Conservation (phyloP, 352 stramenopile species). For the Hyaloperonospora arabidopsidis region DNA sequence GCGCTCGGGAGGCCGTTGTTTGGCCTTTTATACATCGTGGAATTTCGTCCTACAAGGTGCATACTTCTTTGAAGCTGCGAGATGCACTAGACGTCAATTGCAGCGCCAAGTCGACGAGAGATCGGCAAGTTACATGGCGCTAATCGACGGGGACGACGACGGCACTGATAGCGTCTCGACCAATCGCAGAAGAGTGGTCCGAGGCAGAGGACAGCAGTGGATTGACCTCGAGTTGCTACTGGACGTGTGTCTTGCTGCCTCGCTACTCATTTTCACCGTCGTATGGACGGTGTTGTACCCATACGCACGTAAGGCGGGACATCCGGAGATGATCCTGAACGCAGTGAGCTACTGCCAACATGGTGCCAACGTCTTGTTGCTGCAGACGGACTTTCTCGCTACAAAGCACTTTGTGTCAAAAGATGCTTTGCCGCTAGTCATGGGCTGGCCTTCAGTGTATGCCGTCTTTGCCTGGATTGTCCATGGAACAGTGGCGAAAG, state of each 20-base stretch:
- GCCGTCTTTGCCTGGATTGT: conserved; percentile 71
- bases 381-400: conserved; percentile 58
- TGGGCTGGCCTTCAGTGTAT: conserved; percentile 59
- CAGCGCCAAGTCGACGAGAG: conserved; percentile 19
- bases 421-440: conserved; percentile 48
- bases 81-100: conserved; percentile 24
- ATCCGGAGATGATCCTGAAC: conserved; percentile 56
- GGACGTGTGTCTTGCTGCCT: conserved; percentile 57
- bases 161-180: conserved; percentile 16
- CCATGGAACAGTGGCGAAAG: conserved; percentile 51
- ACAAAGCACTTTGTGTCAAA: conserved; percentile 46
- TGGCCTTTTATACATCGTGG: conserved; percentile 82
- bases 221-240: conserved; percentile 54
- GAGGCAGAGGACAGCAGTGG: conserved; percentile 30
- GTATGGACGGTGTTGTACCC: conserved; percentile 75
- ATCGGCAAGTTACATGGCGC: conserved; percentile 26
- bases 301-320: conserved; percentile 39
- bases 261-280: conserved; percentile 59
- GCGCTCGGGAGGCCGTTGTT: conserved; percentile 37
- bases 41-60: conserved; percentile 69
- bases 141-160: conserved; percentile 35
- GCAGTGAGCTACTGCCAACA: conserved; percentile 78
- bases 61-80: conserved; percentile 44
- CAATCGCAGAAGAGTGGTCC: conserved; percentile 9
- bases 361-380: conserved; percentile 55